phyloP scores from a whole-genome alignment of 768 basidiomycete species.

The Amanita rubescens region DNA sequence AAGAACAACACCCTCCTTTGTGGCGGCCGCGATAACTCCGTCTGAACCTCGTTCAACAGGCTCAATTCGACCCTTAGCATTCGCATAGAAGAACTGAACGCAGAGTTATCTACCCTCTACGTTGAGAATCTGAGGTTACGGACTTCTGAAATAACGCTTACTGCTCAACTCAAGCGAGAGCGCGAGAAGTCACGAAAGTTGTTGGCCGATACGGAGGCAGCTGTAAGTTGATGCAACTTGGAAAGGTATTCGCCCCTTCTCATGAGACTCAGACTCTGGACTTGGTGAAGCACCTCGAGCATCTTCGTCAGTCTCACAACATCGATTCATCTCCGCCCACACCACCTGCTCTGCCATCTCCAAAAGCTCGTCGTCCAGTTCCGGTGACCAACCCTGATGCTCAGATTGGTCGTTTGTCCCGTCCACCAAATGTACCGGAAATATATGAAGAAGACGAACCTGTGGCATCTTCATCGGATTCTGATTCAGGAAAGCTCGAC shows the following conservation, averaged over 20 bases:
- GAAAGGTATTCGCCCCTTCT: conserved; percentile 6
- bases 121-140: conserved; percentile 79
- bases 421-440: conserved; percentile 57
- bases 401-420: conserved; percentile 49
- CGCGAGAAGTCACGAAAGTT: conserved; percentile 68
- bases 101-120: conserved; percentile 74
- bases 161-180: conserved; percentile 72
- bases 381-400: conserved; percentile 26
- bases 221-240: conserved; percentile 37
- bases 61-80: conserved; percentile 82
- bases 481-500: conserved; percentile 30
- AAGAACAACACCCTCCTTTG: conserved; percentile 14
- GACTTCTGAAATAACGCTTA: conserved; percentile 71
- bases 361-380: conserved; percentile 42
- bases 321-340: conserved; percentile 26
- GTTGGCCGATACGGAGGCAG: conserved; percentile 65
- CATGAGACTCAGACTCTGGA: conserved; percentile 37
- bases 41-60: conserved; percentile 27
- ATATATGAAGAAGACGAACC: conserved; percentile 66
- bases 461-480: conserved; percentile 33
- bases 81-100: conserved; percentile 78
- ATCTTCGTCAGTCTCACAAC: conserved; percentile 57
- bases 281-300: conserved; percentile 57
- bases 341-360: conserved; percentile 39
- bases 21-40: not conserved